These are phyloP conservation scores for Fusarium sp. DNA, from an alignment of 2,329 filamentous ascomycete species.

Conservation along the genomic window DNA sequence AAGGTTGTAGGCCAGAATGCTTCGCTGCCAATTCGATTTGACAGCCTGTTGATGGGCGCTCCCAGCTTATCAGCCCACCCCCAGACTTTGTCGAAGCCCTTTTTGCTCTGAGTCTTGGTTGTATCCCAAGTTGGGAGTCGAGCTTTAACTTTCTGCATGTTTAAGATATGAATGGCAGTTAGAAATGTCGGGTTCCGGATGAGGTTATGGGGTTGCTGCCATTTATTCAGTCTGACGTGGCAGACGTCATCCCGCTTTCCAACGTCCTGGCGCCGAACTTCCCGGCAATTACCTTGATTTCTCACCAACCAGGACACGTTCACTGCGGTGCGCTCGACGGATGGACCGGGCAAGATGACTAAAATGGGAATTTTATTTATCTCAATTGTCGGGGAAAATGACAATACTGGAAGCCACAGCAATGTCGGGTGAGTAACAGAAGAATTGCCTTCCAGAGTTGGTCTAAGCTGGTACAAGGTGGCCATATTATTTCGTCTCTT, in stretches of 20 bases:
- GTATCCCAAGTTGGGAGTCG: slow-evolving; percentile 62
- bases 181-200: not conserved
- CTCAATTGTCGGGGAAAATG: not conserved
- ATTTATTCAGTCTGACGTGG: slow-evolving; percentile 11
- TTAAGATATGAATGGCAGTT: not conserved
- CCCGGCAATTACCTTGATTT: slow-evolving; percentile 13
- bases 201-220: not conserved
- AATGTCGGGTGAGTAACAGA: not conserved
- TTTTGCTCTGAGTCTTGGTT: slow-evolving; percentile 68
- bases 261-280: slow-evolving; percentile 2
- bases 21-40: slow-evolving; percentile 82
- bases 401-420: not conserved
- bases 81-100: slow-evolving; percentile 81
- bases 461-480: not conserved
- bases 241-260: slow-evolving; percentile 22
- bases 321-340: not conserved
- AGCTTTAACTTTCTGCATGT: slow-evolving; percentile 53
- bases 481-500: not conserved
- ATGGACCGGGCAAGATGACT: slow-evolving; percentile 11
- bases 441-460: not conserved
- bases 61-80: slow-evolving; percentile 64
- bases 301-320: not conserved
- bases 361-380: not conserved
- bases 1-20: slow-evolving; percentile 88
- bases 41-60: slow-evolving; percentile 80